phyloP scores from a whole-genome alignment of 1,139 yeast genomes.

The Geotrichum siamense region DNA sequence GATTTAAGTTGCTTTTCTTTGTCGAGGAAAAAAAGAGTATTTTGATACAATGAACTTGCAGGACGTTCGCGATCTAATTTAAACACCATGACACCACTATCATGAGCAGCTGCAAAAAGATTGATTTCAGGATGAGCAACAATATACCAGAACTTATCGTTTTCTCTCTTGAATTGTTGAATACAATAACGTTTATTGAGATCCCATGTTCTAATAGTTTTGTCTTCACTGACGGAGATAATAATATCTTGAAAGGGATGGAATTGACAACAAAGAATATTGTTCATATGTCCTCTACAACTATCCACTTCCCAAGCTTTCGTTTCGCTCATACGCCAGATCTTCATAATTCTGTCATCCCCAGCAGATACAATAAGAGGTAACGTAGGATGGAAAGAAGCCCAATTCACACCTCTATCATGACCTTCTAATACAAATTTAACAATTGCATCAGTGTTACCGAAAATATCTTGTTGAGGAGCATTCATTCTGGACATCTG shows the following conservation, averaged over 20 bases:
- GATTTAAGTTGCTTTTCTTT: conserved; percentile 80
- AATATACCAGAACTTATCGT: conserved; percentile 91
- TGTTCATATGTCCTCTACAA: conserved; percentile 94
- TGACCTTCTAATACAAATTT: conserved; percentile 97
- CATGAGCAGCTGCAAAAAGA: conserved; percentile 94
- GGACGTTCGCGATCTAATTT: conserved; percentile 97
- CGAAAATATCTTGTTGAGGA: conserved; percentile 80
- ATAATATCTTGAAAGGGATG: conserved; percentile 92
- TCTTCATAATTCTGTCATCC: conserved; percentile 89
- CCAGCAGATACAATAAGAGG: conserved; percentile 95
- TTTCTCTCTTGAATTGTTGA: conserved; percentile 89
- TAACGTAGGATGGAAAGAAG: conserved; percentile 92
- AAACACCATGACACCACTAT: conserved; percentile 96
- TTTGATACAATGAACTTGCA: conserved; percentile 68
- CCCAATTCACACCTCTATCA: conserved; percentile 98
- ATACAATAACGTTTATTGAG: conserved; percentile 88
- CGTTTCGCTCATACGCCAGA: conserved; percentile 97
- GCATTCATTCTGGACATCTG: conserved; percentile 51
- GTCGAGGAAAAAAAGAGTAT: conserved; percentile 65
- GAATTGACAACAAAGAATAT: conserved; percentile 81
- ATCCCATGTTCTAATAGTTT: conserved; percentile 97
- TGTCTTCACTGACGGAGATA: conserved; percentile 91
- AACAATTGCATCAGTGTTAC: conserved; percentile 88
- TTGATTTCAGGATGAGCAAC: conserved; percentile 86
- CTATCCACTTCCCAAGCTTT: conserved; percentile 99